Evolutionary conservation across 73 alveolate species (phyloP).

Genomic region (Tetrahymena borealis): DNA sequence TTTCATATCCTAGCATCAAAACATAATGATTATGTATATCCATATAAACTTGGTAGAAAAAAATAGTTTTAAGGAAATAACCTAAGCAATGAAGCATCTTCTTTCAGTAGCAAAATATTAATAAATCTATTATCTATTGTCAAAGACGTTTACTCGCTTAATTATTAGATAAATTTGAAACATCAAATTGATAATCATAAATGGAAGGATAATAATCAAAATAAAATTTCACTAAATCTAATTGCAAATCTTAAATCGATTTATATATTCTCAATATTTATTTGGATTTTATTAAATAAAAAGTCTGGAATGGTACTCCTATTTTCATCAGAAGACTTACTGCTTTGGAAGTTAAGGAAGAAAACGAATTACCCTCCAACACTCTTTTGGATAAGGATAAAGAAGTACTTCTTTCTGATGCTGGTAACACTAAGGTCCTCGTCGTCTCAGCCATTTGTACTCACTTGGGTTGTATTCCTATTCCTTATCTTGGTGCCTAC

Average conservation of each 20-base stretch:
- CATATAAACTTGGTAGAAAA: too few relatives aligned
- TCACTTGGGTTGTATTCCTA: conserved; percentile 90
- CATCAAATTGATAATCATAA: too few relatives aligned
- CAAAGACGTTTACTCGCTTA: too few relatives aligned
- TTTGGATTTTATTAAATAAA: neutral
- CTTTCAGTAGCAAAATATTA: too few relatives aligned
- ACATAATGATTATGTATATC: too few relatives aligned
- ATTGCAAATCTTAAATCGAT: neutral
- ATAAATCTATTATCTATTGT: too few relatives aligned
- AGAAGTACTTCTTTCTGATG: conserved; percentile 67
- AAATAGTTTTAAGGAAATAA: too few relatives aligned
- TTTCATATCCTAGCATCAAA: too few relatives aligned
- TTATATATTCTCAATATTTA: neutral
- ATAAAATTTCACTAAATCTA: too few relatives aligned
- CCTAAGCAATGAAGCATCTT: too few relatives aligned
- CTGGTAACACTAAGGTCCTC: conserved; percentile 75
- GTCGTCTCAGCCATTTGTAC: conserved; percentile 89
- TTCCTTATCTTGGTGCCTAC: conserved; percentile 89
- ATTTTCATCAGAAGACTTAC: conserved; percentile 86
- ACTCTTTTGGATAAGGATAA: conserved; percentile 64
- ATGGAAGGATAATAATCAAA: too few relatives aligned
- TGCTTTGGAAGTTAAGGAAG: conserved; percentile 60
- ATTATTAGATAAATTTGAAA: too few relatives aligned
- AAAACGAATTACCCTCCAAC: conserved; percentile 57
- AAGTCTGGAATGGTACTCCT: conserved; percentile 87